phyloP scores from a whole-genome alignment of 371 early-diverging fungal species.

The Apophysomyces elegans region DNA sequence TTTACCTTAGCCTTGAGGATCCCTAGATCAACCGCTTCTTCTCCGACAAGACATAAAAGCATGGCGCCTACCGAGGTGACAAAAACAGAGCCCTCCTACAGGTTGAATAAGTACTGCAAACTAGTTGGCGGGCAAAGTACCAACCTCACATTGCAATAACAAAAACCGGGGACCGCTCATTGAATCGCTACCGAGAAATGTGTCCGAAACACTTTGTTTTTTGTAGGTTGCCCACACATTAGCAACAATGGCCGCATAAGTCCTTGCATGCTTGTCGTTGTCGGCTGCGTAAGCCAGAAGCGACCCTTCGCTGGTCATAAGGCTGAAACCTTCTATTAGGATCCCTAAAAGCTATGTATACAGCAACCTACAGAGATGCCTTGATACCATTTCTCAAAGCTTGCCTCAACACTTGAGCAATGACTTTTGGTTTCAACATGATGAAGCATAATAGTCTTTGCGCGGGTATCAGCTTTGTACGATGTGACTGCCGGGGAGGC shows the following conservation, averaged over 20 bases:
- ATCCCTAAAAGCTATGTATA: background rate
- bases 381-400: constrained; percentile 67
- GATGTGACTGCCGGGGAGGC: background rate
- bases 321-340: constrained; percentile 38
- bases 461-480: background rate
- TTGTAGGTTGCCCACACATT: constrained; percentile 83
- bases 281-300: constrained; percentile 73
- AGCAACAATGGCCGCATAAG: constrained; percentile 74
- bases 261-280: constrained; percentile 64
- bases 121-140: background rate
- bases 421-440: constrained; percentile 74
- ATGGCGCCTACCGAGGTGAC: constrained; percentile 65
- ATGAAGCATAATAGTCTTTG: background rate
- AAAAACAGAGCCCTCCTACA: constrained; percentile 68
- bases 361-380: constrained; percentile 61
- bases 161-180: constrained; percentile 54
- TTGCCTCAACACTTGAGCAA: constrained; percentile 71
- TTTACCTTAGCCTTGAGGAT: constrained; percentile 73
- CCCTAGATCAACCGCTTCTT: constrained; percentile 65
- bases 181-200: constrained; percentile 32
- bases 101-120: background rate
- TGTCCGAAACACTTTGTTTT: constrained; percentile 43
- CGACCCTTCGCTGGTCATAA: constrained; percentile 75
- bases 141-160: constrained; percentile 72
- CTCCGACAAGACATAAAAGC: constrained; percentile 75